A percentile compares a stretch with the other conserved stretches of the same genome.
These are phyloP conservation scores for Urochloa ruziziensis DNA, from an alignment of 176 grass and related monocot species.

Conservation along the genomic window DNA sequence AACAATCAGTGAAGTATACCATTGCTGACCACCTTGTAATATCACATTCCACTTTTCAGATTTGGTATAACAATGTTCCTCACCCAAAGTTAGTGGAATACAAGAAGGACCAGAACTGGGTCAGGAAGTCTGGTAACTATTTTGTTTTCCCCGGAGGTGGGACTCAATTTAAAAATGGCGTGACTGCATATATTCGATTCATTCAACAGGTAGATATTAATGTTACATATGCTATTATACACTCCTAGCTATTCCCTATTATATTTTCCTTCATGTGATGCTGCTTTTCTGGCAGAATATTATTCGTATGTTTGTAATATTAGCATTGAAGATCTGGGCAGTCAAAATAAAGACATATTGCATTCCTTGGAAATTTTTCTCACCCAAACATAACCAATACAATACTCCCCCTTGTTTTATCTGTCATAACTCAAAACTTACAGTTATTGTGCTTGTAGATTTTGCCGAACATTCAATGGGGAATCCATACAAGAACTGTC, in stretches of 20 bases:
- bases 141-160: slow-evolving; percentile 85
- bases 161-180: slow-evolving; percentile 91
- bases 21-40: not conserved
- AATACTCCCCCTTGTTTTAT: not conserved
- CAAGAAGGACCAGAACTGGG: slow-evolving; percentile 98
- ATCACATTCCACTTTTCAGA: slow-evolving; percentile 44
- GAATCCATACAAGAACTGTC: slow-evolving; percentile 69
- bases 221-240: slow-evolving; percentile 16
- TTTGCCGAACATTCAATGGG: slow-evolving; percentile 73
- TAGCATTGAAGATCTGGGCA: not conserved
- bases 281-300: slow-evolving; percentile 1
- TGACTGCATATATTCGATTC: slow-evolving; percentile 72
- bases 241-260: not conserved
- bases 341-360: slow-evolving; percentile 4
- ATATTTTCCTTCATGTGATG: not conserved
- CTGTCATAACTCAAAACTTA: slow-evolving; percentile 32
- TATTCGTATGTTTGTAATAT: not conserved
- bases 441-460: slow-evolving; percentile 48
- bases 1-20: not conserved
- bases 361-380: not conserved
- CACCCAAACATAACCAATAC: not conserved
- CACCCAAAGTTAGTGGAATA: slow-evolving; percentile 90
- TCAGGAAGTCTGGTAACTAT: slow-evolving; percentile 66
- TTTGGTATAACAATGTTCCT: slow-evolving; percentile 98
- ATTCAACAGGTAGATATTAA: slow-evolving; percentile 68